A percentile compares a stretch with the other conserved stretches of the same genome.
Conservation (phyloP, 139 green algal species). For the Coelastrella sp. region DNA sequence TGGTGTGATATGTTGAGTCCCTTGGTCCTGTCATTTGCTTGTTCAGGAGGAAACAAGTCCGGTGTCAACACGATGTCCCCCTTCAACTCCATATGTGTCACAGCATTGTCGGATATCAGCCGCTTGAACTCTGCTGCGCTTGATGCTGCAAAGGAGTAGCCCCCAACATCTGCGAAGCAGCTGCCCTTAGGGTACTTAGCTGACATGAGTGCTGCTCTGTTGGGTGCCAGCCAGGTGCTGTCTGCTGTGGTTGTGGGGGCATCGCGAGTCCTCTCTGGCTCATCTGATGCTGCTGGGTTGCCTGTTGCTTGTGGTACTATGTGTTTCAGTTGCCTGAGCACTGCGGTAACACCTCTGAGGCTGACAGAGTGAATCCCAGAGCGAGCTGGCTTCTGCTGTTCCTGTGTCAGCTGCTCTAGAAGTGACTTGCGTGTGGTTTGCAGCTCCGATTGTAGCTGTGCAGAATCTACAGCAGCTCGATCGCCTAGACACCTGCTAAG, state of each 20-base stretch:
- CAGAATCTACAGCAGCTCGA: not conserved
- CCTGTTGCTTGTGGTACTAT: too few species aligned
- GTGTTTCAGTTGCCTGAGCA: too few species aligned
- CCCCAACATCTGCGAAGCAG: conserved; percentile 13
- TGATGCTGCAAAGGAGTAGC: conserved; percentile 8
- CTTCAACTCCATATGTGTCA: conserved; percentile 29
- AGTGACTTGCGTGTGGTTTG: not conserved
- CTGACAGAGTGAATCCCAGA: too few species aligned
- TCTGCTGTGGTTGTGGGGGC: not conserved
- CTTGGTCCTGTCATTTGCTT: conserved; percentile 12
- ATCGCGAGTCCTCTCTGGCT: not conserved
- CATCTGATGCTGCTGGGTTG: not conserved
- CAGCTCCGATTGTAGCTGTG: not conserved
- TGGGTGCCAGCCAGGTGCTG: not conserved
- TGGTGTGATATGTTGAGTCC: conserved; percentile 35
- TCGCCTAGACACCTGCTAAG: not conserved
- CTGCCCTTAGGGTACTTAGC: not conserved
- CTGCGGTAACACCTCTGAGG: too few species aligned
- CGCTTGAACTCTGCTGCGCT: not conserved
- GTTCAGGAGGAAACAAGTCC: conserved; percentile 18
- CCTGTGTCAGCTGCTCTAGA: not conserved
- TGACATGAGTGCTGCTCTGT: not conserved
- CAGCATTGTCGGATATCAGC: conserved; percentile 14
- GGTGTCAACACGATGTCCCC: conserved; percentile 9
- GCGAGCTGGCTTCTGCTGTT: not conserved